Evolutionary conservation across 257 asterid species (phyloP), one percentile per base, ranked within the genome.

Genomic region (Rauvolfia tetraphylla): DNA sequence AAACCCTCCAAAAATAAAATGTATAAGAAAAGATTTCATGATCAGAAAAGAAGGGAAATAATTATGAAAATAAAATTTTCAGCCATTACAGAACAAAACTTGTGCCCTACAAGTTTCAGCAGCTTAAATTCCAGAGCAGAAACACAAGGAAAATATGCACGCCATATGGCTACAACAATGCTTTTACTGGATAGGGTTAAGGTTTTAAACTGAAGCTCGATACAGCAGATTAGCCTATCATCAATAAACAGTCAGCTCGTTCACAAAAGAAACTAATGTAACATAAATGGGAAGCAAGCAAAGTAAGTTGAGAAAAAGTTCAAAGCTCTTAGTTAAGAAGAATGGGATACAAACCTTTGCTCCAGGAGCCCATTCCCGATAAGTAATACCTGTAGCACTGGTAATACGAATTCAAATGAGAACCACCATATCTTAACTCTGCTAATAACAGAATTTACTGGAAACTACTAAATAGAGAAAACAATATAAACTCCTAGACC

Each of bases 301-400:
- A 5, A 44, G 57, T 22, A 57, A 46, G 58, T 48, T 13, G 9
- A 44, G 38, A 46, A 54, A 36, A 33, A 27, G 34, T 38, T 78
- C 38, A 73, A 17, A 22, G 34, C 15, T 41, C 61, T 39, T 25
- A 38, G 68, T 3, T 34, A 65, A 78, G 65, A 42, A 79, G 71
- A 66, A 58, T 36, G 75, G 25, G 82, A 80, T 59, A 86, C 92
- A 75, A 76, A 95, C 99, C 99, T 89, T 89, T 84, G 99, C 99
- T 70, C 97, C 99, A 74, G 99, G 99, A 83, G 99, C 98, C 99
- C 99, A 95, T 82, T 95, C 99, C 81, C 96, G 87, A 84, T 91
- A 95, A 62, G 97, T 95, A 86, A 93, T 91, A 73, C 99, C 99
- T 80, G 96, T 82, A 83, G 87, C 92, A 84, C 99, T 95, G 93